Conservation (phyloP, 2,329 filamentous ascomycete genomes). For the Cercospora janseana region DNA sequence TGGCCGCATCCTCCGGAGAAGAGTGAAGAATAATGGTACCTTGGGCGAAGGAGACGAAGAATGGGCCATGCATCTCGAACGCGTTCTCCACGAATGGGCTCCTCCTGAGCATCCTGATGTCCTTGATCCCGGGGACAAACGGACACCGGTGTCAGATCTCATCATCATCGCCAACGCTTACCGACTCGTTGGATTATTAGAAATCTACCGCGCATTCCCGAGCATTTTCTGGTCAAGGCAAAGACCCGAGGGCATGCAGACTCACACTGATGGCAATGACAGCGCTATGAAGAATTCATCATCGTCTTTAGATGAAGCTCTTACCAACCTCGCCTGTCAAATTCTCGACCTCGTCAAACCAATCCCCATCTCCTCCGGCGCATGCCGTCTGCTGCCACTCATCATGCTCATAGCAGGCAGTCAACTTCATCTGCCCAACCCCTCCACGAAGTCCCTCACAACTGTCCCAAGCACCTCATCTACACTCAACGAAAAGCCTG, state of each 20-base stretch:
- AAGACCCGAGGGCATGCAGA: not conserved
- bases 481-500: not conserved
- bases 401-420: slow-evolving; percentile 52
- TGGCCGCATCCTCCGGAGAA: slow-evolving; percentile 38
- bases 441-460: slow-evolving; percentile 4
- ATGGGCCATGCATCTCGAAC: slow-evolving; percentile 48
- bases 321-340: slow-evolving; percentile 53
- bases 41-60: slow-evolving; percentile 31
- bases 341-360: slow-evolving; percentile 51
- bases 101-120: slow-evolving; percentile 50
- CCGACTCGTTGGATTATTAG: slow-evolving; percentile 53
- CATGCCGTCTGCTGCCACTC: slow-evolving; percentile 54
- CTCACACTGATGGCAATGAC: not conserved
- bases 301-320: slow-evolving; percentile 40
- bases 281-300: slow-evolving; percentile 15
- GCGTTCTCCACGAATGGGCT: slow-evolving; percentile 48
- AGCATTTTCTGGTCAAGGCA: slow-evolving; percentile 7
- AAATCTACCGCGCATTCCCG: slow-evolving; percentile 57
- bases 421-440: slow-evolving; percentile 49
- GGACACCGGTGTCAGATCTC: slow-evolving; percentile 54
- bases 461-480: slow-evolving; percentile 43
- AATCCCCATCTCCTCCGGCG: slow-evolving; percentile 54
- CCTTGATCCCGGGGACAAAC: slow-evolving; percentile 52
- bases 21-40: slow-evolving; percentile 16
- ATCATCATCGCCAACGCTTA: slow-evolving; percentile 55